Evolutionary conservation across 495 filamentous ascomycete genomes (phyloP).

Genomic region (Penicillium simplicissimum): DNA sequence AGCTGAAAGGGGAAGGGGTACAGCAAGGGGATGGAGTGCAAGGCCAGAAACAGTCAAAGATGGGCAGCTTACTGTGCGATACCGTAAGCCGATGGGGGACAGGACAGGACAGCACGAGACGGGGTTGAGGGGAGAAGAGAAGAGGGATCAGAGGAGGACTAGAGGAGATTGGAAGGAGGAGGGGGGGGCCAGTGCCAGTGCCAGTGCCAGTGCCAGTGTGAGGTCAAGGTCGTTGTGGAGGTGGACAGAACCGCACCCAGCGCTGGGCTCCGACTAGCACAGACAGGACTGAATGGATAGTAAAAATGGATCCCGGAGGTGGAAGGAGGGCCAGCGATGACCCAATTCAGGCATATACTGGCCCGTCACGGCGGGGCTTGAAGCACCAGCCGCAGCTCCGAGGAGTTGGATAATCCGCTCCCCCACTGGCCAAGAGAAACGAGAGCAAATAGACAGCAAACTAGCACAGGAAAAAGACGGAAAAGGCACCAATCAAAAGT

Average conservation of each 20-base stretch:
- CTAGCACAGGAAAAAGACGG: conserved; percentile 8
- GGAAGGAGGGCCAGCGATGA: neutral
- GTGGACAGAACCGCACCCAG: neutral
- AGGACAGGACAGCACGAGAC: neutral
- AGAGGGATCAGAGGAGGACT: neutral
- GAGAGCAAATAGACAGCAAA: conserved; percentile 11
- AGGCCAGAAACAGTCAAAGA: neutral
- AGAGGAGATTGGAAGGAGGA: conserved; percentile 3
- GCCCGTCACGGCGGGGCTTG: conserved; percentile 17
- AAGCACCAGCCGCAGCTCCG: conserved; percentile 10
- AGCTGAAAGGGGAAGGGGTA: neutral
- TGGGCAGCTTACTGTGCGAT: conserved; percentile 15
- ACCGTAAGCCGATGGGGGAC: conserved; percentile 7
- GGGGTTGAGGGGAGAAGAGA: conserved; percentile 3
- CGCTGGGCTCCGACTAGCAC: neutral
- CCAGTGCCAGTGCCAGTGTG: neutral
- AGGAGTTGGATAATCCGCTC: neutral
- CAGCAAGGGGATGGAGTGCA: neutral
- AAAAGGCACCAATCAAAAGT: conserved; percentile 6
- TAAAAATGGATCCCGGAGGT: neutral
- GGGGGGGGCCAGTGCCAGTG: conserved; percentile 4
- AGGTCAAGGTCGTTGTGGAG: neutral
- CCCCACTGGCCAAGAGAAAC: neutral
- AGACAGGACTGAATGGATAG: neutral
- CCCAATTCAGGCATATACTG: conserved; percentile 22